These are phyloP conservation scores for Diaporthe helianthi DNA, from an alignment of 2,329 filamentous ascomycete species.

Conservation along the genomic window DNA sequence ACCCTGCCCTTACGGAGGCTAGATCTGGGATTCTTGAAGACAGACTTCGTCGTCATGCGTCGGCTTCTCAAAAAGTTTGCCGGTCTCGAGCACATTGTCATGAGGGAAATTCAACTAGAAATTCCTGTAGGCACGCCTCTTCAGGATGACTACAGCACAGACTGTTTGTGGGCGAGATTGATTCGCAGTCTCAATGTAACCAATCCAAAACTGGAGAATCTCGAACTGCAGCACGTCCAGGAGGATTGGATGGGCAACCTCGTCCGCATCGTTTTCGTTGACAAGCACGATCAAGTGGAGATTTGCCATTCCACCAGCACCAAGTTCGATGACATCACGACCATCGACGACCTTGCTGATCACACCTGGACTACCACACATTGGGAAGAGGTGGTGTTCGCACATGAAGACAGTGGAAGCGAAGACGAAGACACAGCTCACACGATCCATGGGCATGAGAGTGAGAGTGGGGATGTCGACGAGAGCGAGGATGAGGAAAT, in stretches of 20 bases:
- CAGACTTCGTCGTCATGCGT: not conserved
- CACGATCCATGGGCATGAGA: too few relatives aligned
- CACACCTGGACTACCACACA: not conserved
- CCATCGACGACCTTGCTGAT: not conserved
- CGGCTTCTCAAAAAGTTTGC: constrained; percentile 20
- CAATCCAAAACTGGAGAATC: constrained; percentile 3
- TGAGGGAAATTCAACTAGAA: not conserved
- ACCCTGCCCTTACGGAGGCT: constrained; percentile 19
- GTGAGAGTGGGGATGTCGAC: not conserved
- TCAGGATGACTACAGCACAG: not conserved
- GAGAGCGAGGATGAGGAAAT: not conserved
- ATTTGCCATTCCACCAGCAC: not conserved
- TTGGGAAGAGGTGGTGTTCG: not conserved
- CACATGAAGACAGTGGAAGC: not conserved
- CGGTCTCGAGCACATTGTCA: not conserved
- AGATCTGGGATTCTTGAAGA: constrained; percentile 11
- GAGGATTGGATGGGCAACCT: not conserved
- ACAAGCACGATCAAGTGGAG: not conserved
- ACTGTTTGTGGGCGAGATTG: constrained; percentile 24
- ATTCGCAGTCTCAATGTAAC: not conserved
- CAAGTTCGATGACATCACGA: not conserved
- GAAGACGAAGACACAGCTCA: not conserved
- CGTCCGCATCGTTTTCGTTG: not conserved
- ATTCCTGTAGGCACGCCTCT: not conserved
- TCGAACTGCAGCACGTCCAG: not conserved